These are phyloP conservation scores for Coemansia sp. DNA, from an alignment of 192 early-diverging fungal genomes.

Conservation along the genomic window DNA sequence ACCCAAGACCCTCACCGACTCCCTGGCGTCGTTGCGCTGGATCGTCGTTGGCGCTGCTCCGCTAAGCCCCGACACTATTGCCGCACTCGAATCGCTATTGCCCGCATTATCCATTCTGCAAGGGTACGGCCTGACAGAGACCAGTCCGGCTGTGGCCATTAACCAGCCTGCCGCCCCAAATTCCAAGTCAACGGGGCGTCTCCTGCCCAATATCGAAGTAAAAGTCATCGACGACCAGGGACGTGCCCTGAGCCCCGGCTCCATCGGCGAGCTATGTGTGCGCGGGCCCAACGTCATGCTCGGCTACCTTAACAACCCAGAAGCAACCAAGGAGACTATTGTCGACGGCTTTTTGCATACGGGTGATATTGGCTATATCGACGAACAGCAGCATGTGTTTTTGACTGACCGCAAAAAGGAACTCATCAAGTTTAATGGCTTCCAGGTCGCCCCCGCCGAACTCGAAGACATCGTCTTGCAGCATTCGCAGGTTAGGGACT, in stretches of 20 bases:
- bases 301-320: slow-evolving; percentile 76
- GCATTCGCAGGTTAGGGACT: slow-evolving; percentile 66
- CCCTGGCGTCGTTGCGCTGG: slow-evolving; percentile 61
- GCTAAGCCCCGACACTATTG: slow-evolving; percentile 17
- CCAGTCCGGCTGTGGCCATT: slow-evolving; percentile 13
- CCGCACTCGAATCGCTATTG: slow-evolving; percentile 53
- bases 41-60: slow-evolving; percentile 73
- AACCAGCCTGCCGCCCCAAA: neutral
- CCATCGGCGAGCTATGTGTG: slow-evolving; percentile 79
- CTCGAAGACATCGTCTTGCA: slow-evolving; percentile 71
- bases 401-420: slow-evolving; percentile 79
- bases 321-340: slow-evolving; percentile 68
- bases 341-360: slow-evolving; percentile 78
- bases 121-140: slow-evolving; percentile 61
- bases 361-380: slow-evolving; percentile 71
- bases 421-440: slow-evolving; percentile 90
- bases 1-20: slow-evolving; percentile 57
- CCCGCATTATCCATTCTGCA: slow-evolving; percentile 26
- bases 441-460: slow-evolving; percentile 83
- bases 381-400: slow-evolving; percentile 60
- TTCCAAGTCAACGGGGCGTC: slow-evolving; percentile 55
- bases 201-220: slow-evolving; percentile 66
- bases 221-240: slow-evolving; percentile 71
- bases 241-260: slow-evolving; percentile 55
- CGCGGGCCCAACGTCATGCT: slow-evolving; percentile 80